Base-by-base conservation (phyloP, 208 protist genomes). In the Trypanosoma theileri region DNA sequence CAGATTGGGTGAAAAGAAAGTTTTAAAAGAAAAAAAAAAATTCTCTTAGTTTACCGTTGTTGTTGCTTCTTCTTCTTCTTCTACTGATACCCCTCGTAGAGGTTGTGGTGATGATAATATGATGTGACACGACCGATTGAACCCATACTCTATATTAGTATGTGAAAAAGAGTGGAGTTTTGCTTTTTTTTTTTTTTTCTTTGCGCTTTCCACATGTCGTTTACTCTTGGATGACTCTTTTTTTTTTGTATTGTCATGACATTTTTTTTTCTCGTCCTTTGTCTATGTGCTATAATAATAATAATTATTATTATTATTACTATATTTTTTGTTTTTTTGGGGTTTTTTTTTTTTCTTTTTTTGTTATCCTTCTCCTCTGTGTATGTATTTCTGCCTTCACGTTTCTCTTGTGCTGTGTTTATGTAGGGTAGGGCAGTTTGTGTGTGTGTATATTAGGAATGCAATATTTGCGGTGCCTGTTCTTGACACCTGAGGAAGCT, bases 401-500 rank as follows among this genome's bases (percentile, higher is more conserved):
- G 11, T 56, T 56, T 45, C 19, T 50, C 16, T 50, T 61, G 14
- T 51, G 9, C 4, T 62, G 2, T 19, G 14, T 51, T 31, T 17
- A 17, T 3, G 35, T 40, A 13, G 13, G 13, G 28, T 35, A 35
- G 28, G 28, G 28, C 6, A 35, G 28, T 35, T 35, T 35, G 28
- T 35, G 28, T 35, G 1, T 35, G 28, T 35, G 28, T 35, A 35
- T 35, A 35, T 35, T 35, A 42, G 41, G 10, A 40, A 71, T 75
- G 67, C 35, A 68, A 1, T 74, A 57, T 50, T 16, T 74, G 12
- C 42, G 40, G 3, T 59, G 64, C 13, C 35, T 92, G 55, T 86
- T 93, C 42, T 75, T 70, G 6, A 62, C 82, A 13, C 54, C 79
- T 1, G 83, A 95, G 3, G 79, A 84, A 21, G 80, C 78, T 1